Conservation (phyloP, 495 filamentous ascomycete genomes). For the Podospora pseudocomata region DNA sequence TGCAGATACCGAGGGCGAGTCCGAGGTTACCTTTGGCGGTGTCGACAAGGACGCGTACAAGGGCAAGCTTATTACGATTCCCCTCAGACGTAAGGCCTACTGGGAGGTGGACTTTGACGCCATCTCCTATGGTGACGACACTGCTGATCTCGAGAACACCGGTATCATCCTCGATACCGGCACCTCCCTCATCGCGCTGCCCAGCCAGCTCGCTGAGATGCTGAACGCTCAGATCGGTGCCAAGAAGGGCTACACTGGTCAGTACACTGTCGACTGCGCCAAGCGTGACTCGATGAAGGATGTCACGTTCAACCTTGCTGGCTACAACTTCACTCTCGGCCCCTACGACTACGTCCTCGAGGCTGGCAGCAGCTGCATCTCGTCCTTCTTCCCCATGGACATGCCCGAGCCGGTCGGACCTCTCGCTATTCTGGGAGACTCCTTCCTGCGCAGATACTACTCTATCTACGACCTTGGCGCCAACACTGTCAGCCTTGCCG, state of each 20-base stretch:
- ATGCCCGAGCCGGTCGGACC: constrained; percentile 89
- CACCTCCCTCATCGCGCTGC: constrained; percentile 95
- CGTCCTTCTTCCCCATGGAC: constrained; percentile 97
- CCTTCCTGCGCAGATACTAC: constrained; percentile 97
- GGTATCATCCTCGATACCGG: constrained; percentile 98
- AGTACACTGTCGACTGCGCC: constrained; percentile 88
- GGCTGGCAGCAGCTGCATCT: constrained; percentile 92
- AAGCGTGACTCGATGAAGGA: constrained; percentile 81
- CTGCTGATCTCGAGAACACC: constrained; percentile 85
- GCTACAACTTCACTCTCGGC: constrained; percentile 85
- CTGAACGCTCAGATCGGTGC: constrained; percentile 97
- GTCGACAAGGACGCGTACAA: constrained; percentile 81
- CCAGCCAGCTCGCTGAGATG: constrained; percentile 88
- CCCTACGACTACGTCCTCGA: constrained; percentile 95
- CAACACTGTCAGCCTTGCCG: constrained; percentile 80
- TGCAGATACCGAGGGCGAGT: constrained; percentile 66
- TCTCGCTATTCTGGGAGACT: constrained; percentile 92
- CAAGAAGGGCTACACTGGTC: constrained; percentile 92
- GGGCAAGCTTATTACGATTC: constrained; percentile 87
- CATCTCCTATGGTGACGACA: constrained; percentile 78
- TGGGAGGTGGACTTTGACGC: constrained; percentile 98
- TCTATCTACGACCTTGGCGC: constrained; percentile 91
- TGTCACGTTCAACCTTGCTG: constrained; percentile 78
- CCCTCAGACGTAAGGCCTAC: constrained; percentile 96
- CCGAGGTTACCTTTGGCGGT: constrained; percentile 89